Percentiles rank a stretch among this genome's conserved stretches.
Evolutionary conservation across 768 basidiomycete genomes (phyloP).

Genomic region (Neoboletus subvelutipes): DNA sequence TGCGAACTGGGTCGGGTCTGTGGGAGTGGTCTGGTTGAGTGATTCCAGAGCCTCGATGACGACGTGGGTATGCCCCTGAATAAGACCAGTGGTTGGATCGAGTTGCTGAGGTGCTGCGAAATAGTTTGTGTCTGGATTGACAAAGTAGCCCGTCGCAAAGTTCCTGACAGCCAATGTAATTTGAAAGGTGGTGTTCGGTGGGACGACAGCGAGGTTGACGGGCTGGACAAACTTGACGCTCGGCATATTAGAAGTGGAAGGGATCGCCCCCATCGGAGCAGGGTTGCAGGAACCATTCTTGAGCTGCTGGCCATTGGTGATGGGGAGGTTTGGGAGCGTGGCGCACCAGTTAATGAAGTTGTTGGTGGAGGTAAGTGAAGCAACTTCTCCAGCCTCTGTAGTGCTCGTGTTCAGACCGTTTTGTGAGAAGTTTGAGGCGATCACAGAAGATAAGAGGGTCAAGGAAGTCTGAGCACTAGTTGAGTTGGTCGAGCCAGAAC

Average conservation of each 20-base stretch:
- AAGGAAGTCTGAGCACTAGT: slow-evolving; percentile 26
- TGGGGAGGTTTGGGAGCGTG: slow-evolving; percentile 44
- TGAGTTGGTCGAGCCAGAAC: slow-evolving; percentile 18
- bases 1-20: slow-evolving; percentile 50
- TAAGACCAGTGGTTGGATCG: slow-evolving; percentile 42
- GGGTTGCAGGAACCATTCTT: slow-evolving; percentile 57
- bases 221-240: slow-evolving; percentile 53
- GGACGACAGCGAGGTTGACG: slow-evolving; percentile 41
- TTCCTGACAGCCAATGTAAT: slow-evolving; percentile 47
- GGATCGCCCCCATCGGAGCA: slow-evolving; percentile 59
- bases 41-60: slow-evolving; percentile 53
- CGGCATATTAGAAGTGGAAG: slow-evolving; percentile 50
- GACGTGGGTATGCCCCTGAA: slow-evolving; percentile 64
- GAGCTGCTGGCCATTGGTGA: slow-evolving; percentile 62
- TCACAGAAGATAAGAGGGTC: slow-evolving; percentile 47
- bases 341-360: slow-evolving; percentile 75
- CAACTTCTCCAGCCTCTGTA: slow-evolving; percentile 44
- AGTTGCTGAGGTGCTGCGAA: slow-evolving; percentile 55
- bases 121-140: slow-evolving; percentile 53
- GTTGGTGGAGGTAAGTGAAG: slow-evolving; percentile 62
- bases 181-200: slow-evolving; percentile 50
- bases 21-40: slow-evolving; percentile 47
- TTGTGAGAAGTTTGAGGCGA: slow-evolving; percentile 55
- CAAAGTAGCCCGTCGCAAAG: slow-evolving; percentile 56
- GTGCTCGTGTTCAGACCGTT: slow-evolving; percentile 41